Evolutionary conservation across 192 early-diverging fungal species (phyloP), one percentile per base, ranked within the genome.

Genomic region (Umbelopsis isabellina): DNA sequence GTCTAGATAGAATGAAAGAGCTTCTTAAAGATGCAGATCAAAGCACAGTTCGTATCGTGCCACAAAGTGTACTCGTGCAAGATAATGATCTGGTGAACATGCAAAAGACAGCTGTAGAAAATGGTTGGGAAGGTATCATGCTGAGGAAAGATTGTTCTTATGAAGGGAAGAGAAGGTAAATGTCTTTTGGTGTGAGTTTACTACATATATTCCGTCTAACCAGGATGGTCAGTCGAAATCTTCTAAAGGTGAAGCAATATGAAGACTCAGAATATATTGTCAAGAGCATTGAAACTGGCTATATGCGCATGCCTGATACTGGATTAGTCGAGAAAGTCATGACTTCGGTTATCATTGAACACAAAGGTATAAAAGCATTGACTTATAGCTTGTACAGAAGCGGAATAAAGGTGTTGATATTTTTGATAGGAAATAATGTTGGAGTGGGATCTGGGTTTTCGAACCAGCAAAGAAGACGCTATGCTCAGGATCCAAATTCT

Each of bases 101-200:
- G 50, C 70, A 75, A 8, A 22, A 33, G 16, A 37, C 49, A 22
- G 75, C 72, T 11, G 35, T 75, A 3, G 44, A 66, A 13, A 74
- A 58, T 48, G 84, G 81, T n/a, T 87, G 86, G 86, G 86, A 87
- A 67, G 86, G 86, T 0, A 58, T 87, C 11, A 78, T 87, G 50
- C 30, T 87, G 23, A 64, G 84, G 16, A 82, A 79, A 65, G 67
- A 87, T 76, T 65, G 75, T 12, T 71, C 70, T 8, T 87, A 85
- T 50, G 81, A 85, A 69, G 86, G 86, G 25, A 85, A 81, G 49
- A 66, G 86, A 47, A 84, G 78, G 84, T 85, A 79, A 53, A 12
- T 53, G 18, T 65, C 16, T 18, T 41, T 18, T 6, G 1, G 3
- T 65, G 18, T 65, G 21, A 22, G 53, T 12, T 41, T 51, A 41